These are phyloP conservation scores for Metarhizium robertsii DNA, from an alignment of 2,329 filamentous ascomycete species.

Conservation along the genomic window DNA sequence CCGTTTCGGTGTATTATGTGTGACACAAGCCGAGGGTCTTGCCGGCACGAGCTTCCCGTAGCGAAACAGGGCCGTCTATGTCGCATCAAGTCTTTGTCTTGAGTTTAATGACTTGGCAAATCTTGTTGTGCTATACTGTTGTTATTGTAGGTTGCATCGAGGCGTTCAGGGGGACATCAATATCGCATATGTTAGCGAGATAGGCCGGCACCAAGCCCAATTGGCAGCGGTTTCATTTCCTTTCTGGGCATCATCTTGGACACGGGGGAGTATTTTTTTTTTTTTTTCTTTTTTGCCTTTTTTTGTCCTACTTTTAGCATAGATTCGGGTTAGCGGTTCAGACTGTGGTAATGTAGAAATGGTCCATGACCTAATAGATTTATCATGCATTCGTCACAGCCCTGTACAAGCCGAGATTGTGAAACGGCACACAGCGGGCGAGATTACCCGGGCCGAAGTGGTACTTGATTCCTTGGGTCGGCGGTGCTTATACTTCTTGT, in stretches of 20 bases:
- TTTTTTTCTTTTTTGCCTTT: no score
- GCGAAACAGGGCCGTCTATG: background rate
- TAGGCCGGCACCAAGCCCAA: background rate
- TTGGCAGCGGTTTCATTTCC: background rate
- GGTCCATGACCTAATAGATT: no score
- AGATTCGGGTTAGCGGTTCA: background rate
- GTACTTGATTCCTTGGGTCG: no score
- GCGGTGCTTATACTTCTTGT: no score
- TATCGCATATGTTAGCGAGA: background rate
- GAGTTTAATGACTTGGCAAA: background rate
- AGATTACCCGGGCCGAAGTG: no score
- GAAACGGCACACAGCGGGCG: no score
- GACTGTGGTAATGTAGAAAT: background rate
- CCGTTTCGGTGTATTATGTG: background rate
- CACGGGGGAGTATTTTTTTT: background rate
- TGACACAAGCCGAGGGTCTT: background rate
- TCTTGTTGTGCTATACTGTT: background rate
- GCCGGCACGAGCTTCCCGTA: background rate
- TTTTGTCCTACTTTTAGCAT: background rate
- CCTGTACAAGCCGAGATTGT: no score
- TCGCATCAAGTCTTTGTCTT: background rate
- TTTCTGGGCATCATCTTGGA: background rate
- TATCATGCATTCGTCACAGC: no score
- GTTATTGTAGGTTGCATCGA: background rate
- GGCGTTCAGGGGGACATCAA: background rate